Evolutionary conservation across 345 rosid species (phyloP).

Genomic region (Melastoma malabathricum): DNA sequence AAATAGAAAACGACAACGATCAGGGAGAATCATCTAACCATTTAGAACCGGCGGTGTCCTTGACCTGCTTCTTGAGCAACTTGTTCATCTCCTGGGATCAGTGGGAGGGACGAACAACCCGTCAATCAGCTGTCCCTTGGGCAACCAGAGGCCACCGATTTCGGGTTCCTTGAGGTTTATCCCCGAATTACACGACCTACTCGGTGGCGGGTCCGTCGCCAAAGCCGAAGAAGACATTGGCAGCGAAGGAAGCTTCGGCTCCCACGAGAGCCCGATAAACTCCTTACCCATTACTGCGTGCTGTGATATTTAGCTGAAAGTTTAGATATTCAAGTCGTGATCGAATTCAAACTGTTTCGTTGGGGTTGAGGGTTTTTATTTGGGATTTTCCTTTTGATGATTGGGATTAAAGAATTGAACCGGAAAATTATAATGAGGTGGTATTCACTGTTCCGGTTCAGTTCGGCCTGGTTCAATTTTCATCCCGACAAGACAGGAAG

Average conservation of each 20-base stretch:
- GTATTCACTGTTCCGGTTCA: no score
- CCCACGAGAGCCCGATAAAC: conserved; percentile 70
- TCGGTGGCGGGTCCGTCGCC: conserved; percentile 2
- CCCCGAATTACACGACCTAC: conserved; percentile 1
- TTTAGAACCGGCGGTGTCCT: conserved; percentile 54
- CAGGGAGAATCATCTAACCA: conserved; percentile 26
- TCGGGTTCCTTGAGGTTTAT: conserved; percentile 11
- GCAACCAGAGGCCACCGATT: conserved; percentile 42
- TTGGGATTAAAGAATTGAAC: no score
- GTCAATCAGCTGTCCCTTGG: conserved; percentile 52
- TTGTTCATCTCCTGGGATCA: conserved; percentile 55
- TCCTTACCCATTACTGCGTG: conserved; percentile 21
- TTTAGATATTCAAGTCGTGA: no score
- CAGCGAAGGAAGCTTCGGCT: conserved; percentile 41
- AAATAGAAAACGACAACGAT: neutral
- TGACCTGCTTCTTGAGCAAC: conserved; percentile 45
- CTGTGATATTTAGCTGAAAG: no score
- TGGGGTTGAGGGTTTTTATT: no score
- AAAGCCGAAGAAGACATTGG: conserved; percentile 16
- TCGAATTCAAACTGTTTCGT: no score
- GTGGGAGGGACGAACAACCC: conserved; percentile 72
- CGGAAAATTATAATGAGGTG: no score
- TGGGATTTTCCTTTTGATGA: no score
- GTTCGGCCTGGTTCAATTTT: no score
- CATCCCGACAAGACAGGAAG: no score